These are phyloP conservation scores for Solanum chilense DNA, from an alignment of 257 asterid species.

Conservation along the genomic window DNA sequence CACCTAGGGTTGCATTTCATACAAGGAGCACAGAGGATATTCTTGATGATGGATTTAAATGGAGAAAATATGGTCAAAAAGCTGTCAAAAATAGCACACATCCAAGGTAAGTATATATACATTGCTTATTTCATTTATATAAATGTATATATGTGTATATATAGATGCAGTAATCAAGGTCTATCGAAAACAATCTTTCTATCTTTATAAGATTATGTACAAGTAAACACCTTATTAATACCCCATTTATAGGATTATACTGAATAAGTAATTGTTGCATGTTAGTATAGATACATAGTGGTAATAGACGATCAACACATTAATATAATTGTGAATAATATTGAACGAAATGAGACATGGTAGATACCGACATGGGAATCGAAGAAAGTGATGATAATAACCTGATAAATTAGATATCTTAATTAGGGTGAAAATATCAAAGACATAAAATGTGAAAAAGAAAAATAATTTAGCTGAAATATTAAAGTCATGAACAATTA, in stretches of 20 bases:
- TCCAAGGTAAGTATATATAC: slow-evolving; percentile 45
- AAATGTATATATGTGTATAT: background rate
- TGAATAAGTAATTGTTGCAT: too few relatives aligned
- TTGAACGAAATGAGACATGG: background rate
- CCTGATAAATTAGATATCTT: background rate
- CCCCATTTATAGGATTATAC: background rate
- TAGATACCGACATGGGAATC: background rate
- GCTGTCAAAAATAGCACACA: slow-evolving; percentile 69
- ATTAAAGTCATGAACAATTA: background rate
- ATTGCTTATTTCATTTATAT: background rate
- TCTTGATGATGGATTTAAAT: slow-evolving; percentile 90
- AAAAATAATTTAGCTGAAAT: background rate
- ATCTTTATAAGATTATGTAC: too few relatives aligned
- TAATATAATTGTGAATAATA: background rate
- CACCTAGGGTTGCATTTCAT: slow-evolving; percentile 82
- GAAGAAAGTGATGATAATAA: background rate
- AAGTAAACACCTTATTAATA: too few relatives aligned
- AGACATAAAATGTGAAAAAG: background rate
- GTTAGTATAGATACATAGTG: background rate
- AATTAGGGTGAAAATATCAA: background rate
- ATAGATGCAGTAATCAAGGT: background rate
- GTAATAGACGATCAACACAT: background rate
- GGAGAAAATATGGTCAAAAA: slow-evolving; percentile 97
- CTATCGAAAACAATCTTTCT: too few relatives aligned
- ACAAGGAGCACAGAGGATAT: slow-evolving; percentile 78